These are phyloP conservation scores for Stemphylium vesicarium DNA, from an alignment of 2,329 filamentous ascomycete species.

Conservation along the genomic window DNA sequence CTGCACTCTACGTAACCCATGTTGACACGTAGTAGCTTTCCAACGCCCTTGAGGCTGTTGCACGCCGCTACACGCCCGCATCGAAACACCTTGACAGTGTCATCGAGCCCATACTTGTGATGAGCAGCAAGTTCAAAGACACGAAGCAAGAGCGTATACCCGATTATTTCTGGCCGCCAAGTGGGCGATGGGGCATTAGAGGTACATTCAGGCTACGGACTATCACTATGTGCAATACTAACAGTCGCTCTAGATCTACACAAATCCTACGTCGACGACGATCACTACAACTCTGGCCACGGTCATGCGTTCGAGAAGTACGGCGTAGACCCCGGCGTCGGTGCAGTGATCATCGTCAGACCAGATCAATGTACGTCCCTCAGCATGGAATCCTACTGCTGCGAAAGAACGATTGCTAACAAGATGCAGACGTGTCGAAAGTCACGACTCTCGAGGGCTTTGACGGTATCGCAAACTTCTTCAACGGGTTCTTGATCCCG, in stretches of 20 bases:
- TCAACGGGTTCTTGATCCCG: conserved; percentile 24
- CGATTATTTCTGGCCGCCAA: conserved; percentile 61
- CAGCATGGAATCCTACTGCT: not conserved
- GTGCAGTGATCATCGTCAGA: conserved; percentile 59
- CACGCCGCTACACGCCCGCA: conserved; percentile 53
- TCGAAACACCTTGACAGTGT: conserved; percentile 58
- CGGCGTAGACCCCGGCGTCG: conserved; percentile 52
- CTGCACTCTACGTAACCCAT: not conserved
- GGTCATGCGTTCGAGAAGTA: conserved; percentile 65
- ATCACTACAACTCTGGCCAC: conserved; percentile 63
- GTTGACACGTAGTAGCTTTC: conserved; percentile 25
- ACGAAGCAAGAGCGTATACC: conserved; percentile 63
- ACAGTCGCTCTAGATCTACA: conserved; percentile 56
- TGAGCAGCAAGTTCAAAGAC: conserved; percentile 56
- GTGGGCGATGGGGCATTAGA: conserved; percentile 62
- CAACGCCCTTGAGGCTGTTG: conserved; percentile 32
- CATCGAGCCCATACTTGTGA: conserved; percentile 64
- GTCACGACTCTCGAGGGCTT: conserved; percentile 30
- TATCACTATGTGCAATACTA: not conserved
- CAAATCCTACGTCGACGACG: conserved; percentile 66
- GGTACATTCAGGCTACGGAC: conserved; percentile 44
- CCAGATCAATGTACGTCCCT: conserved; percentile 59
- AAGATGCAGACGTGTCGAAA: conserved; percentile 35
- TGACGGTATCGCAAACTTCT: conserved; percentile 30
- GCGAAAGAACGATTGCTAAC: conserved; percentile 9